Base-by-base conservation (phyloP, 768 basidiomycete species). In the Coprinopsis sp. region DNA sequence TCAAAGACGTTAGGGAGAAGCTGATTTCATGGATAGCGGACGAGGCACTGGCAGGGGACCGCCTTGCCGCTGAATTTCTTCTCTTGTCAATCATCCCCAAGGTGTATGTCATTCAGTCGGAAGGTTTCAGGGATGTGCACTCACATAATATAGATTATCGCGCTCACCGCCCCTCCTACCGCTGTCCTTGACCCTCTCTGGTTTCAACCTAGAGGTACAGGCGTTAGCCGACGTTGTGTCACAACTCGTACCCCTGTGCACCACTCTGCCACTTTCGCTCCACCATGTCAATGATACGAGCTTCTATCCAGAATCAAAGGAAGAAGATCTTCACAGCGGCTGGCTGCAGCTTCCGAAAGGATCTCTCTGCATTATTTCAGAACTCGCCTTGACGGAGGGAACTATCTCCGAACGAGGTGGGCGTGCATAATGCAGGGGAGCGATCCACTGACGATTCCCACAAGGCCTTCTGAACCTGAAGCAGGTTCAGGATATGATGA, bases 1-100 rank as follows among this genome's bases (percentile, higher is more conserved):
- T 58, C 12, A 33, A 55, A 12, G 53, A 57, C 4, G 47, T 79
- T 13, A 71, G 84, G 29, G 57, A 71, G 6, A 75, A 82, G 36
- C 67, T 92, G 14, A 70, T 91, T 30, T 51, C 65, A 0, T 92
- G 90, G 90, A 76, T 92, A 39, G 84, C 88, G 1, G 63, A 73
- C 19, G 79, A 86, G 56, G 79, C 73, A 10, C 69, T 91, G 3
- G 84, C 73, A 0, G 83, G 85, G 3, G 89, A 92, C 56, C 61
- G 55, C 24, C 68, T 77, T 18, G 81, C 82, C 2, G 87, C 88
- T 19, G 83, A 90, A 63, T 90, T 84, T 84, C 69, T 87, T 6
- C 67, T 91, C 4, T 67, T 91, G 22, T 67, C 74, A 33, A 57
- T 72, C 36, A 70, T 84, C 13, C 72, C 82, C 23, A 73, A 74